A percentile compares a stretch with the other conserved stretches of the same genome.
Conservation (phyloP, 495 filamentous ascomycete genomes). For the Terfezia claveryi region DNA sequence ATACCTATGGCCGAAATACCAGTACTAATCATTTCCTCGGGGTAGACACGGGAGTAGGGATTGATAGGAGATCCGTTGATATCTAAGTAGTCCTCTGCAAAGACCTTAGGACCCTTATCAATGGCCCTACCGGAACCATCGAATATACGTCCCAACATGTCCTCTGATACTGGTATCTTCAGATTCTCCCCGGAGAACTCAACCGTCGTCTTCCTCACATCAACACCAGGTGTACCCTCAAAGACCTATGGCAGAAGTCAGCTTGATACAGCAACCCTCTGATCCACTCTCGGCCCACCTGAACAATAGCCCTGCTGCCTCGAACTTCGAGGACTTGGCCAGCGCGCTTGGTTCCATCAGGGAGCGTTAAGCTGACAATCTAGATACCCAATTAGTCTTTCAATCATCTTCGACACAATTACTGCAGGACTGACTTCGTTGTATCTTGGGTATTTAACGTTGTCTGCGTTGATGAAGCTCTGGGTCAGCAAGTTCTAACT, state of each 20-base stretch:
- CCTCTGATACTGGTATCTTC: slow-evolving; percentile 95
- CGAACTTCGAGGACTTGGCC: slow-evolving; percentile 94
- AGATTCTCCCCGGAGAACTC: slow-evolving; percentile 92
- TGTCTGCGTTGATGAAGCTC: slow-evolving; percentile 16
- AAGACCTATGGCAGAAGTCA: slow-evolving; percentile 45
- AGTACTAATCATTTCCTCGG: slow-evolving; percentile 99
- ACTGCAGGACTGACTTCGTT: slow-evolving; percentile 36
- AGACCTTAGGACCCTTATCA: slow-evolving; percentile 94
- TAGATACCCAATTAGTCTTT: background rate
- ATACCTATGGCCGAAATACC: slow-evolving; percentile 78
- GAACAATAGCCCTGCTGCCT: slow-evolving; percentile 82
- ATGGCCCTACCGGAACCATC: slow-evolving; percentile 93
- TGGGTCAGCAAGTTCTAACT: background rate
- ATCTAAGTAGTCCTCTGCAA: slow-evolving; percentile 94
- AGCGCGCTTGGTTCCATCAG: slow-evolving; percentile 80
- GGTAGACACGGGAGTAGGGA: slow-evolving; percentile 91
- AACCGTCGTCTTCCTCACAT: slow-evolving; percentile 98
- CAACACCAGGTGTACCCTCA: slow-evolving; percentile 88
- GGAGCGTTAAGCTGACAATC: slow-evolving; percentile 86
- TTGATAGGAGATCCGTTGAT: slow-evolving; percentile 99
- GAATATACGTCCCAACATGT: slow-evolving; percentile 98
- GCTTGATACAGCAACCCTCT: slow-evolving; percentile 4
- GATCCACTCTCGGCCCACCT: slow-evolving; percentile 29
- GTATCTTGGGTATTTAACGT: slow-evolving; percentile 94
- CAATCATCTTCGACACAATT: background rate